Evolutionary conservation across 768 basidiomycete species (phyloP), one percentile per base, ranked within the genome.

Genomic region (Macrolepiota fuliginosa): DNA sequence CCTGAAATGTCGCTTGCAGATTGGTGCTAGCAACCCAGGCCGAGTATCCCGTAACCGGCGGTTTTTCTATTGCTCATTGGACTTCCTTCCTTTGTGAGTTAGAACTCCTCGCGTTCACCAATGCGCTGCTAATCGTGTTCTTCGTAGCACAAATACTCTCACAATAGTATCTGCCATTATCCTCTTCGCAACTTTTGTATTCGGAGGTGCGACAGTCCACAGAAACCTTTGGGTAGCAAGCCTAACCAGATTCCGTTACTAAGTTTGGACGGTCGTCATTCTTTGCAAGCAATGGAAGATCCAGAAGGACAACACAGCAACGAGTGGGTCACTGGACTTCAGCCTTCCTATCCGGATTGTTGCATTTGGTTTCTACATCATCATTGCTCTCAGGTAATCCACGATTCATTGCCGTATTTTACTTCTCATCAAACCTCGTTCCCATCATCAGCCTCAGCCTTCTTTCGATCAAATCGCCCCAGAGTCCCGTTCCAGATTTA

Each of bases 21-120:
- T 80, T 57, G 81, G 81, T 1, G 73, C 75, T 0, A 65, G 60
- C 9, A 67, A 78, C 54, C 76, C 77, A 11, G 54, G 56, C 1
- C 69, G 65, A 0, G 72, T 83, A 15, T 78, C 79, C 22, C 79
- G 81, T n/a, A 73, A 71, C 64, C 76, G 81, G 27, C 78, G 81
- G 4, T 81, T 80, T 63, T 82, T 83, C 65, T 83, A 83, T 66
- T 83, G 82, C 64, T 83, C 81, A 3, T 72, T 83, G 6, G 63
- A 79, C 13, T 73, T 68, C 10, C 35, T 65, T 2, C 59, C 70
- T 6, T 65, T 82, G 80, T 81, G 64, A 64, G 76, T 67, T 0
- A 37, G 7, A 1, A 45, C 17, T 15, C n/a, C 1, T 56, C n/a
- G n/a, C n/a, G n/a, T 22, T 4, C 6, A 7, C 46, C 11, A 25